Base-by-base conservation (phyloP, 768 basidiomycete genomes). In the Trichaptum fuscoviolaceum region DNA sequence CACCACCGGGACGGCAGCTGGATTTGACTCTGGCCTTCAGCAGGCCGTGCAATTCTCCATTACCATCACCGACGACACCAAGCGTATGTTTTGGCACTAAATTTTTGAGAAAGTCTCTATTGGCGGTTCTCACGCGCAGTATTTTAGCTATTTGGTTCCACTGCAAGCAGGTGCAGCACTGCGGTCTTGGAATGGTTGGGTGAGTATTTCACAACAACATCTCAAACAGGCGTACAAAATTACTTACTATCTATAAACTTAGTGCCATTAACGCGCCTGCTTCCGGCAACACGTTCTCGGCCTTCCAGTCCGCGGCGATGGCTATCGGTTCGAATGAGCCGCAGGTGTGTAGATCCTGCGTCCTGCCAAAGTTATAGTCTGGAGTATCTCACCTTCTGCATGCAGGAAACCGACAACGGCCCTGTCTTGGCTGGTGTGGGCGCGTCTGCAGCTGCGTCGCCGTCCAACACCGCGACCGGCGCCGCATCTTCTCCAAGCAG, bases 21-120 rank as follows among this genome's bases (percentile, higher is more conserved):
- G 85, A 1, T 87, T 88, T 67, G 85, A 87, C 74, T 86, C 85
- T 30, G 85, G 84, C 35, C 72, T 87, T 65, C 74, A 74, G 57
- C 27, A 58, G 7, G 74, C 72, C 0, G 73, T 70, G 5, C 77
- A 78, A 62, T 86, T 85, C 72, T 80, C 78, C 35, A 78, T 87
- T 66, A 80, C 75, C 62, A 79, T 87, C 69, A 80, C 79, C 23
- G 80, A 82, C 68, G 80, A 80, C 70, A 77, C 78, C 2, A 67
- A 78, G 57, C 85, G 84, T 85, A 70, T 69, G 83, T 17, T 24
- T 65, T 35, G 30, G n/a, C 30, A 24, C 34, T 15, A 20, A 30
- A 3, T 7, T 57, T 23, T n/a, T 58, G 34, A 34, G 20, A 17
- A 58, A 7, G 24, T 26, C 18, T 58, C 59, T 26, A 25, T n/a